Conservation (phyloP, 2,329 filamentous ascomycete genomes). For the Fonsecaea nubica region DNA sequence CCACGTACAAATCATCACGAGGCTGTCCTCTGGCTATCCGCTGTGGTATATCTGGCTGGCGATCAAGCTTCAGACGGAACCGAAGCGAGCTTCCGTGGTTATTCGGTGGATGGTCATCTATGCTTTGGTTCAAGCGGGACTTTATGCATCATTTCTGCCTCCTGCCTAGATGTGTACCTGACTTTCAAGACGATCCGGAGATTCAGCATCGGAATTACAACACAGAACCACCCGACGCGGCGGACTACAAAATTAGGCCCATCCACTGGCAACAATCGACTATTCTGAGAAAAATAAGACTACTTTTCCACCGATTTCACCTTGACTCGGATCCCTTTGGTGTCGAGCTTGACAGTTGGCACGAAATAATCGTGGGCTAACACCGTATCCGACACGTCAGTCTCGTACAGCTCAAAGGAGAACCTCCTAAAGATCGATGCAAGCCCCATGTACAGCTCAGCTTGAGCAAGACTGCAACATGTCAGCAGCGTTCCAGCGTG, state of each 20-base stretch:
- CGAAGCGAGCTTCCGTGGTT: slow-evolving; percentile 43
- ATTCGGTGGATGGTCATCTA: slow-evolving; percentile 80
- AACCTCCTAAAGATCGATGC: slow-evolving; percentile 43
- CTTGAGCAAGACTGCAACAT: slow-evolving; percentile 43
- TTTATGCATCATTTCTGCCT: slow-evolving; percentile 90
- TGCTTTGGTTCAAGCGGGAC: slow-evolving; percentile 76
- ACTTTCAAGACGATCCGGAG: background rate
- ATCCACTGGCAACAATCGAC: background rate
- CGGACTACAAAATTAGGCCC: background rate
- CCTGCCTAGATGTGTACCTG: no score
- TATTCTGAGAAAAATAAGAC: background rate
- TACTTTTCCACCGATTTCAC: slow-evolving; percentile 26
- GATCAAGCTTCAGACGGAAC: slow-evolving; percentile 18
- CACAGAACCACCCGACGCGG: no score
- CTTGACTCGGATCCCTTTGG: slow-evolving; percentile 39
- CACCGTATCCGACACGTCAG: slow-evolving; percentile 43
- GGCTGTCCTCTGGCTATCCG: slow-evolving; percentile 85
- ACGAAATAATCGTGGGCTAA: slow-evolving; percentile 41
- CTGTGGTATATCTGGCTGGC: slow-evolving; percentile 83
- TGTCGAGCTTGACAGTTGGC: slow-evolving; percentile 37
- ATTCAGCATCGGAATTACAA: background rate
- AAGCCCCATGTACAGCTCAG: slow-evolving; percentile 45
- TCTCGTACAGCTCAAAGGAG: slow-evolving; percentile 45
- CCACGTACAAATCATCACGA: slow-evolving; percentile 92
- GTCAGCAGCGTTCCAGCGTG: background rate